These are phyloP conservation scores for Rosa persica DNA, from an alignment of 306 rosid genomes.

Conservation along the genomic window DNA sequence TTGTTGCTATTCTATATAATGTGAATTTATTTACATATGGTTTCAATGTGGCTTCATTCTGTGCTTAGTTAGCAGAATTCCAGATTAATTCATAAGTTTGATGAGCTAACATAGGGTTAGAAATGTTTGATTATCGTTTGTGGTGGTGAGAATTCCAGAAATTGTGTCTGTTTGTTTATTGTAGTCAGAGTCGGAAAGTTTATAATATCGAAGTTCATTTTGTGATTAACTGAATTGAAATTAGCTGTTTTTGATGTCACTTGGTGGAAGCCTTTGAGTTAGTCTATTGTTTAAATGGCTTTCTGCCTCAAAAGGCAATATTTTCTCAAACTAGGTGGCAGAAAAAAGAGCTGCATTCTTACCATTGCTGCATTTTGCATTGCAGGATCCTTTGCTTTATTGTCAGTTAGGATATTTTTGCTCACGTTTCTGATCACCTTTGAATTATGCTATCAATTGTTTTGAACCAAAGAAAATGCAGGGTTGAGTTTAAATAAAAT, in stretches of 20 bases:
- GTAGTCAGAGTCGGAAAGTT: background rate
- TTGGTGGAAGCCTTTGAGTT: background rate
- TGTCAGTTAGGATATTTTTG: background rate
- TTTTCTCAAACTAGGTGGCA: background rate
- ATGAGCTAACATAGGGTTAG: slow-evolving; percentile 2
- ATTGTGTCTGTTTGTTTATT: background rate
- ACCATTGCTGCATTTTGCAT: slow-evolving; percentile 2
- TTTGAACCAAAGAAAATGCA: background rate
- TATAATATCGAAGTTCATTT: background rate
- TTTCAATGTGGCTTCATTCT: background rate
- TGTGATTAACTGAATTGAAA: background rate
- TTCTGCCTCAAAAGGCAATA: background rate
- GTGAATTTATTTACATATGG: slow-evolving; percentile 2
- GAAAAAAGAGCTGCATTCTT: slow-evolving; percentile 7
- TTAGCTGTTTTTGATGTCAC: background rate
- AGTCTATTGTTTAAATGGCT: background rate
- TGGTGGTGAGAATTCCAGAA: background rate
- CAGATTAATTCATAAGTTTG: slow-evolving; percentile 8
- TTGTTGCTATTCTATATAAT: background rate
- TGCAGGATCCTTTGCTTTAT: background rate
- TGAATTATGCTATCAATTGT: background rate
- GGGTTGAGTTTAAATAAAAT: background rate
- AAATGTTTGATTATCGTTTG: slow-evolving; percentile 14
- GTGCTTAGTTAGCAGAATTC: slow-evolving; percentile 9
- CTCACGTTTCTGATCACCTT: background rate